Base-by-base conservation (phyloP, 345 rosid species). In the Cardamine resedifolia region DNA sequence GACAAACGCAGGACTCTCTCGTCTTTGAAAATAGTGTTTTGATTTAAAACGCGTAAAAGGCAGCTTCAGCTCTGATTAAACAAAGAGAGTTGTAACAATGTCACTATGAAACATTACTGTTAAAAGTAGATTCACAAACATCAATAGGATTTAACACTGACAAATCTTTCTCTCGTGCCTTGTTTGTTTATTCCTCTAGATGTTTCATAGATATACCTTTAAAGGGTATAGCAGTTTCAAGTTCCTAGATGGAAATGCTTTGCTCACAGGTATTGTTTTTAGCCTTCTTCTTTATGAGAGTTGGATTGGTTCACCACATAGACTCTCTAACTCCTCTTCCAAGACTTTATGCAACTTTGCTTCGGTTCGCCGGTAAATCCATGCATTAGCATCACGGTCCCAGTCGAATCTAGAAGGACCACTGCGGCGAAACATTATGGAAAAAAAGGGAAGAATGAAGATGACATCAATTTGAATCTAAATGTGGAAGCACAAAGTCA, bases 321-420 rank as follows among this genome's bases (percentile, higher is more conserved):
- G 80, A 58, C 79, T 80, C 82, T 82, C 78, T 64, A 94, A 74
- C 75, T 94, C 98, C 34, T 73, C 84, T 80, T 91, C 96, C 61
- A 94, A 74, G 31, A 90, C 77, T 68, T 70, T 45, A 21, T 81
- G 70, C 68, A 93, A 79, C 66, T 83, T 86, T 51, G 90, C 91
- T 78, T 78, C 85, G 0, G 85, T 90, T 64, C 98, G 74, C 48
- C 94, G 80, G 53, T 93, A 93, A 27, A 93, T 75, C 98, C 98
- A 90, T 20, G 86, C 81, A 66, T 83, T 76, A 48, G 88, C 77
- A 61, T 77, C 78, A 52, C 2, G 77, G 72, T 93, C 98, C 98
- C 98, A 93, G 70, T 93, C 97, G 58, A 87, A 90, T 63, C 94
- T 83, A 21, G 97, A 83, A 8, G 98, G 98, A 51, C 98, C 98